Conservation (phyloP, 192 early-diverging fungal genomes). For the Kappamyces sp. region DNA sequence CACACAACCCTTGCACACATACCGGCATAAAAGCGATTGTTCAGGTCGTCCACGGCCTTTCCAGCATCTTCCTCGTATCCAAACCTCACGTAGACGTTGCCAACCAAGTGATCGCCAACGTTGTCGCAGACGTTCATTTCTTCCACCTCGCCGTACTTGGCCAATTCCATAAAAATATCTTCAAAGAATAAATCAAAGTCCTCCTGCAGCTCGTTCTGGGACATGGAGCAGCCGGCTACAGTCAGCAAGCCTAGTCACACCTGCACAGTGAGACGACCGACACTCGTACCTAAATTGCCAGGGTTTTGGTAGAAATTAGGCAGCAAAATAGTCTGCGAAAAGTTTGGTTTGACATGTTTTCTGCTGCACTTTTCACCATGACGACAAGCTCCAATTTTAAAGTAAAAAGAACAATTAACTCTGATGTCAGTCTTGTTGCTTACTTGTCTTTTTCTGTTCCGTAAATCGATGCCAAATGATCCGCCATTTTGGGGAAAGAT, state of each 20-base stretch:
- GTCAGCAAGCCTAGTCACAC: not conserved
- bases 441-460: constrained; percentile 97
- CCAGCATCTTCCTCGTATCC: constrained; percentile 88
- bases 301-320: constrained; percentile 96
- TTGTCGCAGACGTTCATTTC: constrained; percentile 98
- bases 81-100: constrained; percentile 90
- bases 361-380: constrained; percentile 95
- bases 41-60: constrained; percentile 84
- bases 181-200: constrained; percentile 96
- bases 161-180: constrained; percentile 91
- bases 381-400: constrained; percentile 98
- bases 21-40: constrained; percentile 91
- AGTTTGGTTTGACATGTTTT: constrained; percentile 95
- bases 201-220: constrained; percentile 68
- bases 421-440: constrained; percentile 28
- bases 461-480: constrained; percentile 68
- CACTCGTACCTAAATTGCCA: constrained; percentile 38
- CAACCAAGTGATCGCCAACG: constrained; percentile 93
- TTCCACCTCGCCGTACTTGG: constrained; percentile 93
- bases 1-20: constrained; percentile 2
- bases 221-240: constrained; percentile 43
- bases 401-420: constrained; percentile 98
- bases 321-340: constrained; percentile 88
- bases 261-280: constrained; percentile 28
- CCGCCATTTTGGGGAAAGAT: constrained; percentile 16